Evolutionary conservation across 2,329 filamentous ascomycete genomes (phyloP).

Genomic region (Diaporthe aspalathi): DNA sequence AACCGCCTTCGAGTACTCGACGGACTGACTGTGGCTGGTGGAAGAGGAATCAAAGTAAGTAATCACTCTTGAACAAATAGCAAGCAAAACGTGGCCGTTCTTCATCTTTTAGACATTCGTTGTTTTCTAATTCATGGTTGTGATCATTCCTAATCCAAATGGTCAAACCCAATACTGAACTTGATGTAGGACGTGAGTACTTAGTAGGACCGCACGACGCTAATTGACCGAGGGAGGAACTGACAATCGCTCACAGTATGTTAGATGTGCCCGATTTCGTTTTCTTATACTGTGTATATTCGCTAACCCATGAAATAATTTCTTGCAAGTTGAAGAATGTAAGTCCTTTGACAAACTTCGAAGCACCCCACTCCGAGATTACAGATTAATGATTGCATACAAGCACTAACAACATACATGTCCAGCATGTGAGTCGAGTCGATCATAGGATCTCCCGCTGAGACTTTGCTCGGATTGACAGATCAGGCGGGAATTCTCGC

Average conservation of each 20-base stretch:
- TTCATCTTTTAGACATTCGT: background rate
- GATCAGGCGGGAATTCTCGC: background rate
- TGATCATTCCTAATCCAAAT: too few species aligned
- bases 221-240: background rate
- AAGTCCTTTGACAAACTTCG: background rate
- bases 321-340: background rate
- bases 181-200: conserved; percentile 1
- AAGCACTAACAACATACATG: background rate
- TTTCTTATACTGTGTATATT: background rate
- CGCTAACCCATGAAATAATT: background rate
- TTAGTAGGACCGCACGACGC: background rate
- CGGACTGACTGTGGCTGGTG: background rate
- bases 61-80: background rate
- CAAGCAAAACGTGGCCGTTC: background rate
- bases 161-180: background rate
- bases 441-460: too few species aligned
- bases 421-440: background rate
- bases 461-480: background rate
- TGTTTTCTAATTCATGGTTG: too few species aligned
- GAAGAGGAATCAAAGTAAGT: background rate
- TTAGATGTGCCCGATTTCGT: background rate
- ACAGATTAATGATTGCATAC: background rate
- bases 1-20: background rate
- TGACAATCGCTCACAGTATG: background rate
- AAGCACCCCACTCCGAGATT: background rate